Evolutionary conservation across 139 green algal species (phyloP).

Genomic region (Deuterostichococcus epilithicus): DNA sequence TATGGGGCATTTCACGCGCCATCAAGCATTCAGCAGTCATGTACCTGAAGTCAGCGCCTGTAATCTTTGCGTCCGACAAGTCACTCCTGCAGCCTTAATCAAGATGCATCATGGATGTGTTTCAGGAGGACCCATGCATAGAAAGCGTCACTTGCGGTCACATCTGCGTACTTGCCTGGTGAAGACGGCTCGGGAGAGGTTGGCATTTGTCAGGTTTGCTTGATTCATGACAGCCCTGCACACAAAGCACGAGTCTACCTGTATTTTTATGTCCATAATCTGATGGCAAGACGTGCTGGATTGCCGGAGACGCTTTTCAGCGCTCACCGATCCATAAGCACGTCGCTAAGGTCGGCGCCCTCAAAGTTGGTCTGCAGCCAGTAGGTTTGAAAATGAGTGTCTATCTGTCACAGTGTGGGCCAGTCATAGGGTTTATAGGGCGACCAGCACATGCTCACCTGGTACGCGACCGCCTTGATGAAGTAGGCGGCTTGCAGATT

Average conservation of each 20-base stretch:
- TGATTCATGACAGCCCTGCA: constrained; percentile 63
- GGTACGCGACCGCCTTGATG: constrained; percentile 65
- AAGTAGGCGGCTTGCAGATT: constrained; percentile 65
- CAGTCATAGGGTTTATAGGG: no score
- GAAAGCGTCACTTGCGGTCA: constrained; percentile 2
- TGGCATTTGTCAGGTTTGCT: constrained; percentile 78
- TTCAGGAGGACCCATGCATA: no score
- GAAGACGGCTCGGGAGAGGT: constrained; percentile 79
- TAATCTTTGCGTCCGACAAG: constrained; percentile 50
- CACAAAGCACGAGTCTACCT: neutral
- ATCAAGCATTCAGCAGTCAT: no score
- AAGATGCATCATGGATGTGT: no score
- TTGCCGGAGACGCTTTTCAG: neutral
- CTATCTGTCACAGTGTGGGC: neutral
- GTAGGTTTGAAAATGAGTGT: neutral
- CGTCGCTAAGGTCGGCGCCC: constrained; percentile 83
- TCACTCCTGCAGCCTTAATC: constrained; percentile 31
- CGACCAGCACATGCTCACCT: constrained; percentile 37
- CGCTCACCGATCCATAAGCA: constrained; percentile 77
- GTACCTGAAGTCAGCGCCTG: constrained; percentile 90
- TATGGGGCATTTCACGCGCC: no score
- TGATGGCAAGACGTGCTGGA: no score
- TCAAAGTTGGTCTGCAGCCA: constrained; percentile 38
- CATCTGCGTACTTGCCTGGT: constrained; percentile 47
- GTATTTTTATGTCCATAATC: no score